Evolutionary conservation across 2,329 filamentous ascomycete species (phyloP).

Genomic region (Aureobasidium mangrovei): DNA sequence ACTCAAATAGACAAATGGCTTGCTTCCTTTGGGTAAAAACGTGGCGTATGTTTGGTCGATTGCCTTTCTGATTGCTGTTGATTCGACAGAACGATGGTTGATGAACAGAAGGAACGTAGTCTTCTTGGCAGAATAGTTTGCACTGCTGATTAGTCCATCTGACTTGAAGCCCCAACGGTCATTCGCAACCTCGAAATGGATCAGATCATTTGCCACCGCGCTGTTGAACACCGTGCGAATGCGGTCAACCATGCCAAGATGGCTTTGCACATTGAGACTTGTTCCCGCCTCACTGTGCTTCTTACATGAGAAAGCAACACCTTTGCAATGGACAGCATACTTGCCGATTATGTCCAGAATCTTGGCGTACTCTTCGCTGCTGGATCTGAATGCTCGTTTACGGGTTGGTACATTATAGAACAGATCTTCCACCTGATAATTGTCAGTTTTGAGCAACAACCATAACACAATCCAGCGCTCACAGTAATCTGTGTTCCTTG

Average conservation of each 20-base stretch:
- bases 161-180: slow-evolving; percentile 76
- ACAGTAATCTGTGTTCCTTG: slow-evolving; percentile 88
- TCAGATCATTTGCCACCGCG: slow-evolving; percentile 76
- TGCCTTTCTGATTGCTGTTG: slow-evolving; percentile 75
- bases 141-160: slow-evolving; percentile 75
- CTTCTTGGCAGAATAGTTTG: slow-evolving; percentile 89
- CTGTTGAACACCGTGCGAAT: slow-evolving; percentile 86
- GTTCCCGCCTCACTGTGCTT: slow-evolving; percentile 84
- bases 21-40: slow-evolving; percentile 87
- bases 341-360: slow-evolving; percentile 90
- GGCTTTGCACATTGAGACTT: slow-evolving; percentile 69
- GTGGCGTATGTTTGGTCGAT: slow-evolving; percentile 81
- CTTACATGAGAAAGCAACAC: slow-evolving; percentile 94
- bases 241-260: slow-evolving; percentile 65
- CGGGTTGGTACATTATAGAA: slow-evolving; percentile 95
- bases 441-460: not conserved
- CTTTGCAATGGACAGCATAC: slow-evolving; percentile 83
- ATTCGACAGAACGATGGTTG: slow-evolving; percentile 91
- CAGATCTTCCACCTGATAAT: slow-evolving; percentile 66
- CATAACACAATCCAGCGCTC: slow-evolving; percentile 17
- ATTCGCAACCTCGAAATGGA: slow-evolving; percentile 65
- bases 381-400: slow-evolving; percentile 78
- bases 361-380: slow-evolving; percentile 93
- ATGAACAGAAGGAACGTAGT: slow-evolving; percentile 87
- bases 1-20: slow-evolving; percentile 87